Conservation (phyloP, 345 rosid species). For the Acer campestre region DNA sequence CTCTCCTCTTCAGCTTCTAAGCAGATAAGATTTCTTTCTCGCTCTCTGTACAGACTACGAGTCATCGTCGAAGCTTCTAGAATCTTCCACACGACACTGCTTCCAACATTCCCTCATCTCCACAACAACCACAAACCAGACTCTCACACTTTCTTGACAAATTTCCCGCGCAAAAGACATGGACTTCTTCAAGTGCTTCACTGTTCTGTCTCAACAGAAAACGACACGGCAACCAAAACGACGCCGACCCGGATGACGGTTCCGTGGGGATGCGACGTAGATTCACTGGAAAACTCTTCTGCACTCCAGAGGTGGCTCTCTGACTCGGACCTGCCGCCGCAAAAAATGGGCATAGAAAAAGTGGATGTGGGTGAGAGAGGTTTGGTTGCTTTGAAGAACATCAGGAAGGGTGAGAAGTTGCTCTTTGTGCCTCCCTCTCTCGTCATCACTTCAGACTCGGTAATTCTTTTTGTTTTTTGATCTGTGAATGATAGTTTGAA, state of each 20-base stretch:
- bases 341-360: conserved; percentile 78
- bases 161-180: conserved; percentile 22
- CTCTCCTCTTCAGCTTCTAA: not conserved
- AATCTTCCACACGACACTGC: conserved; percentile 49
- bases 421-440: conserved; percentile 95
- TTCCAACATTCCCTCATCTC: conserved; percentile 46
- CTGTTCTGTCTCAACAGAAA: conserved; percentile 57
- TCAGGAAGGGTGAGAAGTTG: conserved; percentile 84
- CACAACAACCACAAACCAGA: conserved; percentile 25
- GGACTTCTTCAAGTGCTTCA: conserved; percentile 24
- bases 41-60: conserved; percentile 14
- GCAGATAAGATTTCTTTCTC: conserved; percentile 24
- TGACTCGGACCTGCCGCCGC: conserved; percentile 77
- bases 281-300: conserved; percentile 66
- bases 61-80: conserved; percentile 70
- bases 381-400: conserved; percentile 78
- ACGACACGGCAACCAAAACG: conserved; percentile 29
- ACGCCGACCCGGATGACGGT: conserved; percentile 37
- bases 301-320: conserved; percentile 82
- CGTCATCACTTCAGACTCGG: conserved; percentile 82
- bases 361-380: conserved; percentile 94
- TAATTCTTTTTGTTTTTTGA: conserved; percentile 18
- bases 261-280: conserved; percentile 72
- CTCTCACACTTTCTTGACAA: conserved; percentile 21
- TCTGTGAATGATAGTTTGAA: not conserved